A percentile compares a stretch with the other conserved stretches of the same genome.
Conservation (phyloP, 2,329 filamentous ascomycete species). For the Zarea fungicola region DNA sequence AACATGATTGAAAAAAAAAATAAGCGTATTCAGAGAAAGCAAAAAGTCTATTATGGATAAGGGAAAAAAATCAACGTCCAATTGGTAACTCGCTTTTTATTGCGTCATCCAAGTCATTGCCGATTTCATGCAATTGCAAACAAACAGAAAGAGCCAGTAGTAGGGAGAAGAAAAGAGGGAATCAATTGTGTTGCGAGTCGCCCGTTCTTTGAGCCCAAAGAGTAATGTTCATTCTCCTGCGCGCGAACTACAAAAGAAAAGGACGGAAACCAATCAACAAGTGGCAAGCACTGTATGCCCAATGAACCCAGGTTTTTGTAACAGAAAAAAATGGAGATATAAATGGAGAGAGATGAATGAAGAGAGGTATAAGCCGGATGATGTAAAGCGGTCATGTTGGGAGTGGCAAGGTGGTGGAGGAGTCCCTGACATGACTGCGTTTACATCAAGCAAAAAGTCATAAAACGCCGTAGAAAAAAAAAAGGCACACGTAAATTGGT, state of each 20-base stretch:
- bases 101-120: constrained; percentile 15
- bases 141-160: constrained; percentile 4
- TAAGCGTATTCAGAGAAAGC: background rate
- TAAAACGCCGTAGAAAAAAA: constrained; percentile 8
- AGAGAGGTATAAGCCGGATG: background rate
- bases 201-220: constrained; percentile 2
- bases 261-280: constrained; percentile 11
- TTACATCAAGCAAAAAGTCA: background rate
- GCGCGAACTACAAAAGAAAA: constrained; percentile 5
- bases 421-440: no score
- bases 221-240: background rate
- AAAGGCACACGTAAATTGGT: background rate
- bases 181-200: background rate
- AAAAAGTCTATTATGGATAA: constrained; percentile 12
- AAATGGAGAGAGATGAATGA: background rate
- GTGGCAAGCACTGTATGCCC: constrained; percentile 12
- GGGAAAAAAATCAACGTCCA: constrained; percentile 12
- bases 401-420: background rate
- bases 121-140: constrained; percentile 13
- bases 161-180: background rate
- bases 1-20: no score
- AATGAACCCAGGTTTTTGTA: background rate
- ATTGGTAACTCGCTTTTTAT: constrained; percentile 14
- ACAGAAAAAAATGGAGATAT: background rate
- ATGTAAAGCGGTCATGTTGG: background rate